Evolutionary conservation across 331 rosid species (phyloP).

Genomic region (Rosa hybrid): DNA sequence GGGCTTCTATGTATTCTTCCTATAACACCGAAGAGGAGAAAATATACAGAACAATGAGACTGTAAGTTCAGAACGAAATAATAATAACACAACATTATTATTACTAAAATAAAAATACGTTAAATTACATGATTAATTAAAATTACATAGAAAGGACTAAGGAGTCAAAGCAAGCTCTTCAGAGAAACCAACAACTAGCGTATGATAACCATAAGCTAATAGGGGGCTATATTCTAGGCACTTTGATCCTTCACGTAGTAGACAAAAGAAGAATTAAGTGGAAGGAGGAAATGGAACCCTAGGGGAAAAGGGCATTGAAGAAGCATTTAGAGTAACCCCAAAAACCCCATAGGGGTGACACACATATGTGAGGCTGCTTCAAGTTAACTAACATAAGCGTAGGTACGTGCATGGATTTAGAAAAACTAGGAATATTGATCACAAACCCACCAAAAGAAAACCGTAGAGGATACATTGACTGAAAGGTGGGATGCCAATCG

Average conservation of each 20-base stretch:
- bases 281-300: not conserved
- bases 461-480: not conserved
- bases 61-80: not conserved
- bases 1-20: not conserved
- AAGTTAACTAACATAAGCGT: not conserved
- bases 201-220: not conserved
- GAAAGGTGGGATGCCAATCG: not conserved
- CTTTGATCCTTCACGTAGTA: not conserved
- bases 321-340: conserved; percentile 2
- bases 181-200: not conserved
- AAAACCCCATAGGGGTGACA: not conserved
- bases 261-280: not conserved
- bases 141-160: not conserved
- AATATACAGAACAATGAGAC: not conserved
- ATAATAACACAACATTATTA: not conserved
- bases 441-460: not conserved
- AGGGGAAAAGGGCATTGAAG: not conserved
- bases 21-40: no score
- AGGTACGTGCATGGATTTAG: conserved; percentile 2
- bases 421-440: not conserved
- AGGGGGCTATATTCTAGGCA: not conserved
- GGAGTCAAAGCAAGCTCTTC: conserved; percentile 1
- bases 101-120: not conserved
- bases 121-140: not conserved
- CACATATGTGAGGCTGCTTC: not conserved